Conservation (phyloP, 108 stramenopile genomes). For the Parietichytrium sp. region DNA sequence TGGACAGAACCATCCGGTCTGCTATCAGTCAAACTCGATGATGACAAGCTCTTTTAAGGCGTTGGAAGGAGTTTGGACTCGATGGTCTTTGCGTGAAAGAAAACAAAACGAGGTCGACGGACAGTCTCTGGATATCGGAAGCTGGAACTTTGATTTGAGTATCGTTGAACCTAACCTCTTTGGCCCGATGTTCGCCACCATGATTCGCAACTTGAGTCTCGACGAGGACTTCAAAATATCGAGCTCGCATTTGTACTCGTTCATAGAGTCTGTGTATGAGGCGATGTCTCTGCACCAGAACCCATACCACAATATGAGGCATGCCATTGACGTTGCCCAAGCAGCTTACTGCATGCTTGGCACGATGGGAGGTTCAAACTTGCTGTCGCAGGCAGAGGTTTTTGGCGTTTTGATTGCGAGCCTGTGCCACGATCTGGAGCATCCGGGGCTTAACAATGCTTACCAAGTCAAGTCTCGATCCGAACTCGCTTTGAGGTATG, state of each 20-base stretch:
- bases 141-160: not conserved
- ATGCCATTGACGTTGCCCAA: conserved; percentile 75
- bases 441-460: conserved; percentile 75
- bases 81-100: no score
- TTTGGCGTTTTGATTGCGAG: conserved; percentile 69
- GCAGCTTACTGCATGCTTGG: conserved; percentile 47
- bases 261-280: not conserved
- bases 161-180: not conserved
- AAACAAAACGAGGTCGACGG: not conserved
- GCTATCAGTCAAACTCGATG: no score
- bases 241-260: not conserved
- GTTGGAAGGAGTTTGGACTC: no score
- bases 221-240: not conserved
- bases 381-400: conserved; percentile 55
- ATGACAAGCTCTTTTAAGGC: no score
- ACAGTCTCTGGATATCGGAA: not conserved
- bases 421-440: conserved; percentile 77
- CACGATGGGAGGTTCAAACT: conserved; percentile 42
- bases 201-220: not conserved
- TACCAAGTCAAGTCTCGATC: conserved; percentile 67
- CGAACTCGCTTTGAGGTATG: conserved; percentile 69
- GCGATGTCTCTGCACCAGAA: not conserved
- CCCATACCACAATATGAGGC: conserved; percentile 75
- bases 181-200: not conserved
- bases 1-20: no score